Base-by-base conservation (phyloP, 169 alveolate species). In the Cystoisospora suis region DNA sequence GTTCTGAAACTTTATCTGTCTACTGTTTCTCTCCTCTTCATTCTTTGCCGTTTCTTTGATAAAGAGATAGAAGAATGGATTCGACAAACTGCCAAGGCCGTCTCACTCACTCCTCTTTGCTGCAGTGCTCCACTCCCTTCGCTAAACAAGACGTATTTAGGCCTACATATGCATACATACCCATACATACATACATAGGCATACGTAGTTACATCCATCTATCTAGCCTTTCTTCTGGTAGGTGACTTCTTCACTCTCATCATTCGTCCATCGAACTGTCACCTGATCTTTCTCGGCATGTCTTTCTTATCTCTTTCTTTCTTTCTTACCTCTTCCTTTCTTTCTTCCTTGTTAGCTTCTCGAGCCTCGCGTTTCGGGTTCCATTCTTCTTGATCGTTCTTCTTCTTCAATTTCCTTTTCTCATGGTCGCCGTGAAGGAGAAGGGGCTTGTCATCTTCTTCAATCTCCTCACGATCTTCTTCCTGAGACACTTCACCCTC, bases 331-430 rank as follows among this genome's bases (percentile, higher is more conserved):
- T 36, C 3, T 34, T 2, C 27, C 15, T 47, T 36, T 29, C 7
- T 23, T 29, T 69, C 27, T 27, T 20, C 4, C 49, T 2, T 34
- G 5, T 42, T 56, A 72, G 83, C 58, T 72, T 3, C 32, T 72
- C 58, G 58, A 72, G 15, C 83, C 83, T 29, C 4, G 53, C 56
- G 83, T 72, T 12, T 72, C 83, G 29, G 83, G 83, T 6, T 72
- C 83, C 34, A 46, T 72, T 3, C 75, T 61, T 9, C 75, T 38
- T 61, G 75, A 5, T 15, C 42, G 75, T 38, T 5, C 36, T 38
- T 12, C 27, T 38, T 9, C 61, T 20, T 49, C 77, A 32, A 44
- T 12, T 44, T n/a, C 77, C 77, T n/a, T n/a, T n/a, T n/a, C n/a
- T n/a, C n/a, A n/a, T n/a, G n/a, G n/a, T n/a, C n/a, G n/a, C n/a